These are phyloP conservation scores for Pyronema domesticum DNA, from an alignment of 495 filamentous ascomycete genomes.

Conservation along the genomic window DNA sequence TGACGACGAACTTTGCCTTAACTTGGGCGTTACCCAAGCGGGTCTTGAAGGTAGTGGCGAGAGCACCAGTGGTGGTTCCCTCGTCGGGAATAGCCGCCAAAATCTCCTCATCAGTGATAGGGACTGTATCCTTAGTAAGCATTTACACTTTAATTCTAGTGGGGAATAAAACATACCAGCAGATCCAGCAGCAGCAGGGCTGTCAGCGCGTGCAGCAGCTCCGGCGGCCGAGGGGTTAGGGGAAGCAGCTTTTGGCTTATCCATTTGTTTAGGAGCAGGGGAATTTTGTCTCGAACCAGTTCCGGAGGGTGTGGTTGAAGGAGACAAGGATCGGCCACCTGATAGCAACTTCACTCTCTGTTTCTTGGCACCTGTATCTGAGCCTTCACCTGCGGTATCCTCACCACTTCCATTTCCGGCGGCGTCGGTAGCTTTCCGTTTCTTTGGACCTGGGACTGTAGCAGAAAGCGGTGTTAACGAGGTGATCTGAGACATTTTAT, in stretches of 20 bases:
- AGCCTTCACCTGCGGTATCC: constrained; percentile 55
- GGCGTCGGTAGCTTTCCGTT: constrained; percentile 28
- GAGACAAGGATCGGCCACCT: neutral
- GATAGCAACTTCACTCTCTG: constrained; percentile 32
- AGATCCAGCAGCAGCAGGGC: neutral
- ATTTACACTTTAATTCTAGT: neutral
- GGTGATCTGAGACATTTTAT: constrained; percentile 27
- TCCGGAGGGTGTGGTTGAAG: neutral
- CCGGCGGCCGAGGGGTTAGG: neutral
- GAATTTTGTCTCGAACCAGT: neutral
- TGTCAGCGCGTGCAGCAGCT: neutral
- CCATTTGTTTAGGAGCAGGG: neutral
- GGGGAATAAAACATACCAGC: neutral
- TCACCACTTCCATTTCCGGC: constrained; percentile 69
- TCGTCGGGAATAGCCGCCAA: neutral
- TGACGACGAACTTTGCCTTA: neutral
- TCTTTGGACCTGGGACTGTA: constrained; percentile 29
- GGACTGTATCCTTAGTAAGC: neutral
- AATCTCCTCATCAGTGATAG: constrained; percentile 1
- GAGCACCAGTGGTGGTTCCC: constrained; percentile 1
- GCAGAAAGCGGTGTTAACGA: constrained; percentile 25
- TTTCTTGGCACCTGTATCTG: constrained; percentile 44
- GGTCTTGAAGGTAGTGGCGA: neutral
- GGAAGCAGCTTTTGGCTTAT: neutral
- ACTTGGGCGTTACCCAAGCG: neutral